Evolutionary conservation across 371 early-diverging fungal species (phyloP).

Genomic region (Entomophthora muscae): DNA sequence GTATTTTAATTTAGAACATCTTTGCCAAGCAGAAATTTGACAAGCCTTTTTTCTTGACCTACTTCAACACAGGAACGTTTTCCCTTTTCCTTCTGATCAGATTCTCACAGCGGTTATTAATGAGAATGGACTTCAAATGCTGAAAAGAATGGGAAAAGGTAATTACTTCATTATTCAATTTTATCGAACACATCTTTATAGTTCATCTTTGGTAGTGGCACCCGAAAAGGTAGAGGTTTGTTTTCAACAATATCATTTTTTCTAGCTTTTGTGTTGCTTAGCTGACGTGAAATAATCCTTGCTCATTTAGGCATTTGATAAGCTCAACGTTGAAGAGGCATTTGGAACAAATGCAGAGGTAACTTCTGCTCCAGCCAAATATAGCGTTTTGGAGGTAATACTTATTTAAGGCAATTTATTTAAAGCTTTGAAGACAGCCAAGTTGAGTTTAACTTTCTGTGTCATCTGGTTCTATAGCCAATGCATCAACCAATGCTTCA

Average conservation of each 20-base stretch:
- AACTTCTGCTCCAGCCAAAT: background rate
- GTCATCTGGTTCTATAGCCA: slow-evolving; percentile 64
- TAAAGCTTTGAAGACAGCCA: slow-evolving; percentile 47
- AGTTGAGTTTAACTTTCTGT: slow-evolving; percentile 52
- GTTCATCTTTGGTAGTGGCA: background rate
- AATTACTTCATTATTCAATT: background rate
- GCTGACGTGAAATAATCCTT: no score
- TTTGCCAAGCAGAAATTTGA: slow-evolving; percentile 21
- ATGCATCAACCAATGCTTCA: slow-evolving; percentile 54
- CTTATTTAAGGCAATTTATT: no score
- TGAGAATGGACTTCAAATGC: background rate
- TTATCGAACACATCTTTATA: background rate
- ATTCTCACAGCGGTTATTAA: slow-evolving; percentile 9
- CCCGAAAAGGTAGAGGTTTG: background rate
- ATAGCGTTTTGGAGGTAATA: background rate
- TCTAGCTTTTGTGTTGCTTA: no score
- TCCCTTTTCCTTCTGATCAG: slow-evolving; percentile 42
- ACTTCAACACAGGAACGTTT: slow-evolving; percentile 57
- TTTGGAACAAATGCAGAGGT: background rate
- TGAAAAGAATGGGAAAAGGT: background rate
- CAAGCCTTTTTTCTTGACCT: slow-evolving; percentile 63
- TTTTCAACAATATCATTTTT: no score
- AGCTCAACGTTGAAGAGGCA: background rate
- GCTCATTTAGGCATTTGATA: no score
- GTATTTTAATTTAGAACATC: slow-evolving; percentile 6